Evolutionary conservation across 768 basidiomycete species (phyloP).

Genomic region (Trametes sanguinea): DNA sequence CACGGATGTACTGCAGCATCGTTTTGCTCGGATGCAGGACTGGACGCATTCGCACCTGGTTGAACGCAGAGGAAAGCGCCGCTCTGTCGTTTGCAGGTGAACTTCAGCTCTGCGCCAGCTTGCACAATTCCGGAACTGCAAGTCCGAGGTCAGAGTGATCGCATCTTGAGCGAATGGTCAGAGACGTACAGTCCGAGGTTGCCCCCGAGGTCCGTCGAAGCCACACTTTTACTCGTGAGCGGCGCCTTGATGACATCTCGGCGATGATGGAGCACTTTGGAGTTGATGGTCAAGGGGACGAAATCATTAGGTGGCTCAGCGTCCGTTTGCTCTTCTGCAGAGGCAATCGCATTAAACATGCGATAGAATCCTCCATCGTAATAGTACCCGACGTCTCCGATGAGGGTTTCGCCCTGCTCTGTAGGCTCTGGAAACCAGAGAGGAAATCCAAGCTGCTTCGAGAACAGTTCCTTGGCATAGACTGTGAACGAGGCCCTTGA

Average conservation of each 20-base stretch:
- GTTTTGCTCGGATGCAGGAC: not conserved
- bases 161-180: not conserved
- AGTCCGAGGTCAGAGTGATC: no score
- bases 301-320: conserved; percentile 12
- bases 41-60: conserved; percentile 1
- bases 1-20: conserved; percentile 18
- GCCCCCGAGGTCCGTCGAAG: conserved; percentile 1
- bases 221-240: conserved; percentile 17
- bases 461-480: conserved; percentile 21
- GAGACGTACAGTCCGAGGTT: conserved; percentile 14
- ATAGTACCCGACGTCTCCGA: conserved; percentile 30
- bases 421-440: conserved; percentile 28
- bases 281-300: not conserved
- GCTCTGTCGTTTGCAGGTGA: conserved; percentile 19
- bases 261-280: not conserved
- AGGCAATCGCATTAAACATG: conserved; percentile 25
- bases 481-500: not conserved
- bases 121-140: not conserved
- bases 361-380: conserved; percentile 26
- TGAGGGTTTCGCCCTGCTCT: conserved; percentile 10
- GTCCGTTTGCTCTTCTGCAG: conserved; percentile 2
- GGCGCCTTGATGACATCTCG: conserved; percentile 1
- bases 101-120: conserved; percentile 8
- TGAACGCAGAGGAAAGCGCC: conserved; percentile 24
- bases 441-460: conserved; percentile 18